A percentile compares a stretch with the other conserved stretches of the same genome.
Evolutionary conservation across 768 basidiomycete species (phyloP).

Genomic region (Agrocybe praecox): DNA sequence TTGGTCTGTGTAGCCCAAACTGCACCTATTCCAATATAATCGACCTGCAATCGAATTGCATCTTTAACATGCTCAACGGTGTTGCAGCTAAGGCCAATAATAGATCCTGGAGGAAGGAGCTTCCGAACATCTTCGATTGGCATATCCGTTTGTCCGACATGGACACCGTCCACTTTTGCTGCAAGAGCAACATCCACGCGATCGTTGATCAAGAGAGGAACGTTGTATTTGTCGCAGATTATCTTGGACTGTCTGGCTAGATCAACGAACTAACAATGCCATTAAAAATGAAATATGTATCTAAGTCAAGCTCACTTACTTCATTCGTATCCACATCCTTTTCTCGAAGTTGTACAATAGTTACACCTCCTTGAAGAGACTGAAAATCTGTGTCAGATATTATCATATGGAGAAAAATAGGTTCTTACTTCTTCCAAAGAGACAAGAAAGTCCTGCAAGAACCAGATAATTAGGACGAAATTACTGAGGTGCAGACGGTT

Average conservation of each 20-base stretch:
- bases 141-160: slow-evolving; percentile 90
- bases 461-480: slow-evolving; percentile 7
- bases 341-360: slow-evolving; percentile 88
- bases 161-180: slow-evolving; percentile 75
- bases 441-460: slow-evolving; percentile 62
- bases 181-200: slow-evolving; percentile 87
- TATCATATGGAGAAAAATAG: background rate
- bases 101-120: slow-evolving; percentile 66
- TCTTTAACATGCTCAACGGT: slow-evolving; percentile 61
- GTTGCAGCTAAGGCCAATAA: slow-evolving; percentile 85
- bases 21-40: slow-evolving; percentile 90
- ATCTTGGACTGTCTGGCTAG: slow-evolving; percentile 70
- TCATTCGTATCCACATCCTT: slow-evolving; percentile 82
- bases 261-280: slow-evolving; percentile 66
- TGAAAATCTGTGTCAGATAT: slow-evolving; percentile 27
- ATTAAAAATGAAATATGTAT: background rate
- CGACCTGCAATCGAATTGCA: slow-evolving; percentile 67
- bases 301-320: slow-evolving; percentile 42
- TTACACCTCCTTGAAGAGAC: slow-evolving; percentile 87
- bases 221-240: slow-evolving; percentile 73
- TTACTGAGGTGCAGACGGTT: background rate
- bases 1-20: slow-evolving; percentile 85
- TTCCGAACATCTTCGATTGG: slow-evolving; percentile 63
- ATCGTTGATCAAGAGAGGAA: slow-evolving; percentile 88
- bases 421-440: slow-evolving; percentile 69